phyloP scores from a whole-genome alignment of 768 basidiomycete genomes.

The Rhodocollybia butyracea region DNA sequence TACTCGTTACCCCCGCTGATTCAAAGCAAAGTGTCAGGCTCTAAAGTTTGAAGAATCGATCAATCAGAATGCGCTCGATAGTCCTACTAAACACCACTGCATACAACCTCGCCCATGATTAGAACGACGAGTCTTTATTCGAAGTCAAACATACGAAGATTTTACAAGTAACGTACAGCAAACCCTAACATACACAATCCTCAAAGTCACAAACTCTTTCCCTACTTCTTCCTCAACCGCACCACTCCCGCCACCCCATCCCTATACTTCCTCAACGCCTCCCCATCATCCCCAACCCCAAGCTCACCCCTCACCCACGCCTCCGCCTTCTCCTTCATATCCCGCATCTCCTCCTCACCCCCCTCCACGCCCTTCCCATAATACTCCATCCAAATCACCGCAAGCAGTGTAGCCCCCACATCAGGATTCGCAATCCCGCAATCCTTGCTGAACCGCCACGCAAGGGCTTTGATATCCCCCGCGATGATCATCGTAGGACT shows the following conservation, averaged over 20 bases:
- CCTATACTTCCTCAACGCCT: neutral
- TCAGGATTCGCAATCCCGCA: neutral
- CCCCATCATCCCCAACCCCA: neutral
- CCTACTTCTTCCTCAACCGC: too few relatives aligned
- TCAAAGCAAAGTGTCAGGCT: too few relatives aligned
- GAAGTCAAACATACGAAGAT: too few relatives aligned
- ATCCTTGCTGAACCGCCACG: neutral
- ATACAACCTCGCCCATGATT: too few relatives aligned
- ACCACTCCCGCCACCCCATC: neutral
- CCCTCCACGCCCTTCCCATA: neutral
- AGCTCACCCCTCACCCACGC: neutral
- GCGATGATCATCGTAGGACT: neutral
- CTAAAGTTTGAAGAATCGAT: too few relatives aligned
- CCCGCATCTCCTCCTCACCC: neutral
- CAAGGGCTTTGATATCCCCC: neutral
- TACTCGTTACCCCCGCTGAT: too few relatives aligned
- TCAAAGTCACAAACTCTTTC: too few relatives aligned
- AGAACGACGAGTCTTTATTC: too few relatives aligned
- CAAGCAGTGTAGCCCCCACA: neutral
- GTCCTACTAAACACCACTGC: too few relatives aligned
- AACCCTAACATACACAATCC: too few relatives aligned
- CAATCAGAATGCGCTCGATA: too few relatives aligned
- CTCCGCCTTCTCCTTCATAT: slow-evolving; percentile 1
- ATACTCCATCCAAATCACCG: neutral
- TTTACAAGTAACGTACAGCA: too few relatives aligned